These are phyloP conservation scores for Ogataea paraovalis DNA, from an alignment of 805 yeast genomes.

Conservation along the genomic window DNA sequence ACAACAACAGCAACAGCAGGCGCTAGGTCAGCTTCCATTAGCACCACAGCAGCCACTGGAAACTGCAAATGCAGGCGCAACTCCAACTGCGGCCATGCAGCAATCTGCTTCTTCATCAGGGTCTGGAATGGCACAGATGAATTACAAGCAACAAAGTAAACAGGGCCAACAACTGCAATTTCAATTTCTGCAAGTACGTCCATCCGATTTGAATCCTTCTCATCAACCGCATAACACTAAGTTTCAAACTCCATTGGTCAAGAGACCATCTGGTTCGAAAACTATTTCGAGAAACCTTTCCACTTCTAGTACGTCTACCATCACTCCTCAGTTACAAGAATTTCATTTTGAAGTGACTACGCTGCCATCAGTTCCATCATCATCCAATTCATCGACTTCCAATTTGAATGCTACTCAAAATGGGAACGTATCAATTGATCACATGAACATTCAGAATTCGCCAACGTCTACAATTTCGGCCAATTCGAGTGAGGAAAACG, in stretches of 20 bases:
- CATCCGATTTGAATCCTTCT: background rate
- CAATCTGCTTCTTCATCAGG: background rate
- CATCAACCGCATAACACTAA: background rate
- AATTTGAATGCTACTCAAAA: background rate
- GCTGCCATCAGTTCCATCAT: conserved; percentile 10
- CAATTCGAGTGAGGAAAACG: conserved; percentile 10
- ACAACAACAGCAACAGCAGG: conserved; percentile 2
- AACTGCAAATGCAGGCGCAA: background rate
- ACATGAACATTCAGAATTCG: background rate
- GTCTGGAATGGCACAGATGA: conserved; percentile 5
- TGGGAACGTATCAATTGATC: no score
- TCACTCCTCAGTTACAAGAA: conserved; percentile 17
- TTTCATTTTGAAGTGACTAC: conserved; percentile 18
- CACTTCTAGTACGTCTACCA: conserved; percentile 4
- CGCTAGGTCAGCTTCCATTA: background rate
- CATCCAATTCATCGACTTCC: conserved; percentile 6
- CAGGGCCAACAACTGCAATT: conserved; percentile 1
- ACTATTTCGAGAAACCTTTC: background rate
- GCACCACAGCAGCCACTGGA: background rate
- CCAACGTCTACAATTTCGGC: conserved; percentile 20
- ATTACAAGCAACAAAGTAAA: background rate
- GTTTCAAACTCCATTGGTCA: background rate
- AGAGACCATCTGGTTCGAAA: background rate
- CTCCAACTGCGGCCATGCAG: background rate
- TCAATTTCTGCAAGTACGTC: conserved; percentile 1